Evolutionary conservation across 768 basidiomycete genomes (phyloP).

Genomic region (Lactifluus hygrophoroides): DNA sequence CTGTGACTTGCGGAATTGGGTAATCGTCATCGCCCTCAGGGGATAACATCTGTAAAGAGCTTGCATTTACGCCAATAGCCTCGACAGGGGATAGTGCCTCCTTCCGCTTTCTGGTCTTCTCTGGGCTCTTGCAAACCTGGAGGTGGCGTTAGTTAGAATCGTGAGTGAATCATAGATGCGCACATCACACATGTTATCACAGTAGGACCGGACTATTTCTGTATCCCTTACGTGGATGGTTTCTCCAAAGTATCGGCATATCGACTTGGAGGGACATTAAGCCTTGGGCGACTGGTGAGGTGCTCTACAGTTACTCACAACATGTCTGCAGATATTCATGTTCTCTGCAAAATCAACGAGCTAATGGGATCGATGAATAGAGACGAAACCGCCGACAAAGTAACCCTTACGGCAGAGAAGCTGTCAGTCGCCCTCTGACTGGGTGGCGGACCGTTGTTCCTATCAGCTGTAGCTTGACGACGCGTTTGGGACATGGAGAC

Average conservation of each 20-base stretch:
- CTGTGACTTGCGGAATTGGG: conserved; percentile 3
- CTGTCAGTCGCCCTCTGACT: conserved; percentile 64
- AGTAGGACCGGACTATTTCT: conserved; percentile 42
- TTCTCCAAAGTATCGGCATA: conserved; percentile 81
- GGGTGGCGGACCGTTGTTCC: conserved; percentile 43
- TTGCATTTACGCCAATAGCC: conserved; percentile 23
- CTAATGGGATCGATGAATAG: conserved; percentile 29
- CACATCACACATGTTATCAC: conserved; percentile 78
- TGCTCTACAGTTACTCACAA: conserved; percentile 37
- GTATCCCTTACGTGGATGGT: conserved; percentile 41
- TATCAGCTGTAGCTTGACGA: conserved; percentile 36
- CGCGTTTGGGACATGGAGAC: conserved; percentile 40
- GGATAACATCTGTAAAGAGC: conserved; percentile 14
- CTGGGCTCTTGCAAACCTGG: conserved; percentile 74
- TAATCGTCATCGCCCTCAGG: conserved; percentile 27
- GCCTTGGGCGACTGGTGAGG: not conserved
- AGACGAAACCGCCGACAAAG: conserved; percentile 16
- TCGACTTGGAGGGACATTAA: conserved; percentile 36
- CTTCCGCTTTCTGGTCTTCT: conserved; percentile 46
- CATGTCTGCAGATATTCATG: conserved; percentile 53
- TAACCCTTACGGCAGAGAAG: conserved; percentile 43
- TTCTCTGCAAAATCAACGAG: conserved; percentile 52
- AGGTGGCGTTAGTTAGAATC: not conserved
- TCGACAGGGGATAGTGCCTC: conserved; percentile 40
- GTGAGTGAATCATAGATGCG: not conserved